These are phyloP conservation scores for Pleoardoris graminearum DNA, from an alignment of 2,329 filamentous ascomycete genomes.

Conservation along the genomic window DNA sequence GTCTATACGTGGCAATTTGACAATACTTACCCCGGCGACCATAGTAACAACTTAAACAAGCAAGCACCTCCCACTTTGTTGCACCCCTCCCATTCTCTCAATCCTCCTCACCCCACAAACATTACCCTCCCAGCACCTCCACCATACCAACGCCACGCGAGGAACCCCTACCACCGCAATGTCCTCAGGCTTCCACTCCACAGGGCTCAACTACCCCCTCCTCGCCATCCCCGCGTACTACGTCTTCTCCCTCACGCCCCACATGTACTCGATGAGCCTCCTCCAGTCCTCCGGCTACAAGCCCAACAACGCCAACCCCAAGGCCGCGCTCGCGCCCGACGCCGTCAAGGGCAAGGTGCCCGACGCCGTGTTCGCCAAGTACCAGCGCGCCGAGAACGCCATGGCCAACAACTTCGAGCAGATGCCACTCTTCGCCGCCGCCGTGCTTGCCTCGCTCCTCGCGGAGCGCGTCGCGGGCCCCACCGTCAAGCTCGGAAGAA, in stretches of 20 bases:
- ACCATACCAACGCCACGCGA: neutral
- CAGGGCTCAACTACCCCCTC: conserved; percentile 29
- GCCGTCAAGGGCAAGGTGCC: conserved; percentile 32
- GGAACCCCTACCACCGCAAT: neutral
- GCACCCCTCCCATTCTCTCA: too few species aligned
- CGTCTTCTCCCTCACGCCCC: conserved; percentile 26
- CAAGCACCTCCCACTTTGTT: too few species aligned
- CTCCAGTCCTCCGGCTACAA: conserved; percentile 25
- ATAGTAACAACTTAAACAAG: too few species aligned
- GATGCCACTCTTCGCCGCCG: conserved; percentile 28
- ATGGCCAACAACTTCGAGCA: conserved; percentile 32
- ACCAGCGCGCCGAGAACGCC: conserved; percentile 32
- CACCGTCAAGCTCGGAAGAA: conserved; percentile 16
- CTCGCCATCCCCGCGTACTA: conserved; percentile 35
- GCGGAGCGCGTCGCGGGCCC: conserved; percentile 23
- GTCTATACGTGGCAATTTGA: too few species aligned
- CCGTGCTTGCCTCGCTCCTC: conserved; percentile 27
- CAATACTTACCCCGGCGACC: too few species aligned
- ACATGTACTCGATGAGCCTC: conserved; percentile 22
- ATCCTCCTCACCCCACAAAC: too few species aligned
- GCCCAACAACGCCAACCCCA: conserved; percentile 32
- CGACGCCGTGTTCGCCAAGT: conserved; percentile 28
- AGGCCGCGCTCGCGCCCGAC: conserved; percentile 23
- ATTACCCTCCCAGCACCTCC: neutral
- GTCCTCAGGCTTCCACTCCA: conserved; percentile 20